Evolutionary conservation across 805 yeast genomes (phyloP).

Genomic region (Kodamaea kakaduensis): DNA sequence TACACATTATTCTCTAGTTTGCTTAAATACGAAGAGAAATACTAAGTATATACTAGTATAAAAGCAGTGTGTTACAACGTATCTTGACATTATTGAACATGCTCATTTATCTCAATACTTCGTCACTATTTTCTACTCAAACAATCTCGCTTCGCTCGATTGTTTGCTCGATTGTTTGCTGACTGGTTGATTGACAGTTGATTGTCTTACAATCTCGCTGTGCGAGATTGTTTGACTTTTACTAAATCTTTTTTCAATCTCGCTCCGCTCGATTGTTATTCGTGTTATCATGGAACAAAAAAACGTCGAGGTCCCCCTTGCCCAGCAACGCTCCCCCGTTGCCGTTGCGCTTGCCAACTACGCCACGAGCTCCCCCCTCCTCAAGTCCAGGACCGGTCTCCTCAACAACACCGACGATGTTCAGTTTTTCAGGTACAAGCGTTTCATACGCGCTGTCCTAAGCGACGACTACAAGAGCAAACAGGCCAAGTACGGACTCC

Average conservation of each 20-base stretch:
- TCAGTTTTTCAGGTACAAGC: conserved; percentile 84
- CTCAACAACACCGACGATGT: conserved; percentile 60
- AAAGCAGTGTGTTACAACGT: too few species aligned
- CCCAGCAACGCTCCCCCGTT: conserved; percentile 40
- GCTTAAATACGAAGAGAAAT: too few species aligned
- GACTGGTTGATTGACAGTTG: too few species aligned
- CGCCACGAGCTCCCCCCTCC: conserved; percentile 57
- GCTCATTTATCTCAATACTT: too few species aligned
- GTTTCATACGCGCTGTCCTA: conserved; percentile 73
- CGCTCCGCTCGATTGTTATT: too few species aligned
- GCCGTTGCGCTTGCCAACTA: conserved; percentile 69
- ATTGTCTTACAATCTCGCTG: neutral
- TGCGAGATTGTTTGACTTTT: too few species aligned
- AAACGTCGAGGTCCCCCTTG: conserved; percentile 12
- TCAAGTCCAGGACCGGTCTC: conserved; percentile 83
- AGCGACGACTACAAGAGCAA: conserved; percentile 64
- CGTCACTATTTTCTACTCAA: too few species aligned
- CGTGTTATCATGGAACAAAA: conserved; percentile 8
- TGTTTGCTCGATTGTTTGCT: too few species aligned
- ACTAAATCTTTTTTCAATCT: too few species aligned
- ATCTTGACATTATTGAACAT: too few species aligned
- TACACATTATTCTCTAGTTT: too few species aligned
- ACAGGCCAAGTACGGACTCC: conserved; percentile 38
- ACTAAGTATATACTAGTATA: too few species aligned
- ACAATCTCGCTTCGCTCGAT: neutral